Evolutionary conservation across 176 grass and related monocot genomes (phyloP).

Genomic region (Oryza brachyantha): DNA sequence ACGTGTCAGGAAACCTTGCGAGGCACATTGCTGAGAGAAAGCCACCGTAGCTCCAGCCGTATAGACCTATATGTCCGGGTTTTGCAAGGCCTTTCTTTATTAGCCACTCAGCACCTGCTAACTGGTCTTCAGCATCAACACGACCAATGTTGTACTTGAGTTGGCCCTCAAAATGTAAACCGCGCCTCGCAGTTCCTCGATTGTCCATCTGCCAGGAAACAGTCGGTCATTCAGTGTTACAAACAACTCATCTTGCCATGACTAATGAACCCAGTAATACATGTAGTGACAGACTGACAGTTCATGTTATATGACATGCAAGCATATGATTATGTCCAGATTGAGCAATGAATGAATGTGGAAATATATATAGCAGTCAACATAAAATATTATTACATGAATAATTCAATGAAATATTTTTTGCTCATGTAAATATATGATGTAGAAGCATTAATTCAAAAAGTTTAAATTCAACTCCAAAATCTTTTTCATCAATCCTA

Average conservation of each 20-base stretch:
- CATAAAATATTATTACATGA: not conserved
- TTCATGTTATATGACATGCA: constrained; percentile 4
- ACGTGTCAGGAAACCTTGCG: constrained; percentile 62
- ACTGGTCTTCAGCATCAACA: constrained; percentile 85
- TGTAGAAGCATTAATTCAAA: not conserved
- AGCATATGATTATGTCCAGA: not conserved
- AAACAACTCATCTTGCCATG: not conserved
- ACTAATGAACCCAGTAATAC: not conserved
- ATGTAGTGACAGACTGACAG: constrained; percentile 7
- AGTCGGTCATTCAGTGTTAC: not conserved
- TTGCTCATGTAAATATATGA: not conserved
- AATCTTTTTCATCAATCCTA: not conserved
- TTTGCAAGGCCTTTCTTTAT: constrained; percentile 80
- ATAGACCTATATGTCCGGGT: constrained; percentile 86
- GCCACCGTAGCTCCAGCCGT: constrained; percentile 97
- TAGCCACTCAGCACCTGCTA: constrained; percentile 88
- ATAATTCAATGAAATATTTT: not conserved
- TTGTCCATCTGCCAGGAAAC: constrained; percentile 77
- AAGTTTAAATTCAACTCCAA: not conserved
- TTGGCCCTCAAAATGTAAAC: constrained; percentile 85
- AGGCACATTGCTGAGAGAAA: constrained; percentile 98
- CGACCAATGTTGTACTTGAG: constrained; percentile 79
- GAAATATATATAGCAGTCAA: not conserved
- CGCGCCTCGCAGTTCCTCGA: constrained; percentile 82
- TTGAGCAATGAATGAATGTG: not conserved